Base-by-base conservation (phyloP, 2,329 filamentous ascomycete species). In the Aureobasidium sp. region DNA sequence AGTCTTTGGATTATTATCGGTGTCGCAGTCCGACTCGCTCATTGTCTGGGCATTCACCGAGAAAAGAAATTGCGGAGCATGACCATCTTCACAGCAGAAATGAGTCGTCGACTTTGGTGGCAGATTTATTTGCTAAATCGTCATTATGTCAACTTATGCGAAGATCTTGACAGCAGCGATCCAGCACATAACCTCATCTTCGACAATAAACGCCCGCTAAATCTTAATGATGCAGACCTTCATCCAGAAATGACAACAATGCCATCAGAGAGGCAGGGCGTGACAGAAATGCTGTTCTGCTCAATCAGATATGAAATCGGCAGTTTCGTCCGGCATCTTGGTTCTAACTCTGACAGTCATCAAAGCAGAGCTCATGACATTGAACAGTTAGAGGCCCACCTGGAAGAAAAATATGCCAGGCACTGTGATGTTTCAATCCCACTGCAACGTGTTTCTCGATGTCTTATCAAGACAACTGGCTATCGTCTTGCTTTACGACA, bases 1-100 rank as follows among this genome's bases (percentile, higher is more conserved):
- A 83, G 84, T 5, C 78, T 84, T 4, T 88, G 86, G 84, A 83
- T 84, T 37, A 74, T 89, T 65, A 85, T 83, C 0, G 86, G 85
- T 0, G 76, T 87, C 1, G 79, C 81, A 5, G 76, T 83, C 16
- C 78, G 84, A 8, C 81, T 86, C 42, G 83, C 79, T 4, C 82
- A 85, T 65, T 79, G 81, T 3, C 78, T 86, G 65, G 85, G 85
- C 1, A 74, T 87, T 1, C 84, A 87, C 66, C 78, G 82, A 5
- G 86, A 88, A 80, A 67, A 79, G 71, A 70, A 73, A n/a, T 67
- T 67, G 5, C 72, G 85, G 4, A 77, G 81, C 15, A 67, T 88
- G 10, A 66, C 67, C 1, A 77, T 78, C 0, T 87, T 83, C 64
- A 79, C 86, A 62, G 78, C 78, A 3, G 82, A 86, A 70, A 79